These are phyloP conservation scores for Heliocybe sulcata DNA, from an alignment of 1,284 basidiomycete species.

Conservation along the genomic window DNA sequence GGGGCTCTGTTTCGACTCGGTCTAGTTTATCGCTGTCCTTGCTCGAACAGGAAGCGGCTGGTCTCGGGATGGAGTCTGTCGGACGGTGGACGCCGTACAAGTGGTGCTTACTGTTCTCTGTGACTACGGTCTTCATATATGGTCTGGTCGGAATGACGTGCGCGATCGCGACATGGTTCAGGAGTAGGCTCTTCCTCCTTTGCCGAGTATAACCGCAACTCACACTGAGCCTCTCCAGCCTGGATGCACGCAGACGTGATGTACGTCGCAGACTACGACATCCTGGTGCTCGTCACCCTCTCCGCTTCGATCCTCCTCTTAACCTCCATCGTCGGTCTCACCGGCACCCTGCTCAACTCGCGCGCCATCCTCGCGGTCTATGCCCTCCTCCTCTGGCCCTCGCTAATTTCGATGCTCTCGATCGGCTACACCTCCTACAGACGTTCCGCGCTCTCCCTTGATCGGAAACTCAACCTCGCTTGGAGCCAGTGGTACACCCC, in stretches of 20 bases:
- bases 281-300: slow-evolving; percentile 58
- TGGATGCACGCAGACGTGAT: slow-evolving; percentile 47
- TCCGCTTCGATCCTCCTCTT: slow-evolving; percentile 50
- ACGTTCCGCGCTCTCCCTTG: slow-evolving; percentile 60
- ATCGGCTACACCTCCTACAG: slow-evolving; percentile 71
- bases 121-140: slow-evolving; percentile 41
- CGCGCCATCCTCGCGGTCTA: slow-evolving; percentile 69
- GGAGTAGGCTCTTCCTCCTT: slow-evolving; percentile 29
- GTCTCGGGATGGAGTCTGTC: slow-evolving; percentile 7
- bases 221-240: slow-evolving; percentile 21
- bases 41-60: not conserved
- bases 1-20: not conserved
- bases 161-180: slow-evolving; percentile 50
- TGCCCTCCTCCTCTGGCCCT: slow-evolving; percentile 64
- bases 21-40: not conserved
- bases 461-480: slow-evolving; percentile 65
- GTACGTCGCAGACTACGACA: slow-evolving; percentile 46
- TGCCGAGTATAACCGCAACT: slow-evolving; percentile 4
- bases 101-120: slow-evolving; percentile 47
- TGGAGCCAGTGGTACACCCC: slow-evolving; percentile 65
- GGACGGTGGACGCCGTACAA: slow-evolving; percentile 48
- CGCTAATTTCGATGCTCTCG: slow-evolving; percentile 53
- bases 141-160: slow-evolving; percentile 38
- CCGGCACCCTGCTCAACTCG: slow-evolving; percentile 67
- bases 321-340: slow-evolving; percentile 57